Conservation (phyloP, 768 basidiomycete species). For the Russula olivacea region DNA sequence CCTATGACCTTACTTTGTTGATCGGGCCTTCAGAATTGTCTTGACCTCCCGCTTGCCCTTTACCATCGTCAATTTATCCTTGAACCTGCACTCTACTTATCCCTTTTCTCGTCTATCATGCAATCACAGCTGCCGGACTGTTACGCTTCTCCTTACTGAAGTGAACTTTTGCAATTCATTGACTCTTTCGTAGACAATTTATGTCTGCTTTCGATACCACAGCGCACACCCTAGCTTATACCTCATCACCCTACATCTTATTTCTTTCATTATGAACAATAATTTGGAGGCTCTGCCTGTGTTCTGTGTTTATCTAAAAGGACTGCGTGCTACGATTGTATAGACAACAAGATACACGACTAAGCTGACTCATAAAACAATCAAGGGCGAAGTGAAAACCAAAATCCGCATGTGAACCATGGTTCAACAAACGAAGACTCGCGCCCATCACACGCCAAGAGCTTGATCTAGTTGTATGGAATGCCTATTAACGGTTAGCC, state of each 20-base stretch:
- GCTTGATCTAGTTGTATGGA: slow-evolving; percentile 16
- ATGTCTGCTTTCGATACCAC: slow-evolving; percentile 17
- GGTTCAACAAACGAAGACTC: background rate
- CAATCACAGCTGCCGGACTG: slow-evolving; percentile 8
- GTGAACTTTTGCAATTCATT: slow-evolving; percentile 1
- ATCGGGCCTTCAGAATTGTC: background rate
- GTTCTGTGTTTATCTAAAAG: background rate
- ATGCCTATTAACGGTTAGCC: slow-evolving; percentile 14
- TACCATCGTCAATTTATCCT: background rate
- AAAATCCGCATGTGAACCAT: background rate
- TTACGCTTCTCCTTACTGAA: background rate
- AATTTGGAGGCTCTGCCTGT: background rate
- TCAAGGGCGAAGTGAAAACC: background rate
- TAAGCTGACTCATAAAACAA: background rate
- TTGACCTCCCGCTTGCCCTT: background rate
- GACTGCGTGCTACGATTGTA: background rate
- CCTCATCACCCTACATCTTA: slow-evolving; percentile 11
- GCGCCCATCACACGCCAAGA: background rate
- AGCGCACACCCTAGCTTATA: slow-evolving; percentile 11
- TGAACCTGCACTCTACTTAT: slow-evolving; percentile 1
- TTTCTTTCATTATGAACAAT: slow-evolving; percentile 7
- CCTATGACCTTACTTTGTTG: slow-evolving; percentile 13
- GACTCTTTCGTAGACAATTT: slow-evolving; percentile 8
- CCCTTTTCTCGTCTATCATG: background rate
- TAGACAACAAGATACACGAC: background rate